Conservation (phyloP, 495 filamentous ascomycete genomes). For the Penicillium canariense region DNA sequence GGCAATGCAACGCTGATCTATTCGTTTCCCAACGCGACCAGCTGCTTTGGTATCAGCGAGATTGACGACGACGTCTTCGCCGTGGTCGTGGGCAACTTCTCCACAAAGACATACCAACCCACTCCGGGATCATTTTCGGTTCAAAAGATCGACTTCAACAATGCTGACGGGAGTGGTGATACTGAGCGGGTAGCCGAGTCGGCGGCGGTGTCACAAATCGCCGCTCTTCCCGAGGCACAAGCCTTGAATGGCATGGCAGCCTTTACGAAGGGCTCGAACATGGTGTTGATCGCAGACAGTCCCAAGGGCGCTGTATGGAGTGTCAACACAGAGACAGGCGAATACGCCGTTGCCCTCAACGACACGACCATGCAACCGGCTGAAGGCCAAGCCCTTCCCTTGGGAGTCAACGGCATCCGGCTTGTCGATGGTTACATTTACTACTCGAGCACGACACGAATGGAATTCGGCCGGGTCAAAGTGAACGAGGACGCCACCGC, state of each 20-base stretch:
- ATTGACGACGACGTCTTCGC: constrained; percentile 41
- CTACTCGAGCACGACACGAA: constrained; percentile 36
- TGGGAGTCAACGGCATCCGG: constrained; percentile 43
- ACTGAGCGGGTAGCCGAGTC: not conserved
- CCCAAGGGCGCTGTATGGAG: constrained; percentile 33
- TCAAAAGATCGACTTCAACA: constrained; percentile 38
- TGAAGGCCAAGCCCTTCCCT: constrained; percentile 16
- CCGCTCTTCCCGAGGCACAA: constrained; percentile 34
- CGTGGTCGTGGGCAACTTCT: constrained; percentile 41
- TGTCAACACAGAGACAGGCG: constrained; percentile 30
- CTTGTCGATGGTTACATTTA: constrained; percentile 33
- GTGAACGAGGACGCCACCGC: constrained; percentile 26
- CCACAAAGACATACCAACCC: constrained; percentile 21
- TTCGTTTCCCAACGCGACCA: constrained; percentile 32
- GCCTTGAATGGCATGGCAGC: constrained; percentile 42
- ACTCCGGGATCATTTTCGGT: constrained; percentile 36
- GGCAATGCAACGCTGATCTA: constrained; percentile 29
- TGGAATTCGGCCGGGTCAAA: constrained; percentile 32
- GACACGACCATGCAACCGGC: constrained; percentile 27
- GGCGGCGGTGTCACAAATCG: constrained; percentile 23
- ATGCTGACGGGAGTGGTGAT: not conserved
- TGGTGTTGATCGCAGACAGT: constrained; percentile 43
- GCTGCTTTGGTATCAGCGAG: constrained; percentile 43
- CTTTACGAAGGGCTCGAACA: constrained; percentile 20
- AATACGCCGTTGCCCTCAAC: constrained; percentile 30